Conservation (phyloP, 2,329 filamentous ascomycete species). For the Emericellopsis atlantica region DNA sequence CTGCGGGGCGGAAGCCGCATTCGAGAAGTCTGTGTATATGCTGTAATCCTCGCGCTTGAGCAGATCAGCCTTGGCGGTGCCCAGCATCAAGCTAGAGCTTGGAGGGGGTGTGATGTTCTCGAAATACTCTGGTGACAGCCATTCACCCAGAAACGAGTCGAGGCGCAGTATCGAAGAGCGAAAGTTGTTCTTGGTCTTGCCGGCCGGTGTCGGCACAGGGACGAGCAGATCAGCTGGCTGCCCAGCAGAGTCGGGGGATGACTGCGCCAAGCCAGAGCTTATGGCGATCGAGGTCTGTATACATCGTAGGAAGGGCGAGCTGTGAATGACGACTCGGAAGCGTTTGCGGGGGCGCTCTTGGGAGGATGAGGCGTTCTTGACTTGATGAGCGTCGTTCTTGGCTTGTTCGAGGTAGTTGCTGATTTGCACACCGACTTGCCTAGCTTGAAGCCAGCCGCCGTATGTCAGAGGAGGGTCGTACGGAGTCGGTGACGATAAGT, state of each 20-base stretch:
- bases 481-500: constrained; percentile 80
- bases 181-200: constrained; percentile 16
- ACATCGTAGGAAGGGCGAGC: constrained; percentile 87
- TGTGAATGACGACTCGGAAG: constrained; percentile 77
- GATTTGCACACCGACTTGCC: constrained; percentile 71
- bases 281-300: constrained; percentile 86
- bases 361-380: neutral
- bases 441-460: constrained; percentile 81
- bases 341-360: constrained; percentile 33
- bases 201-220: constrained; percentile 14
- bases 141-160: constrained; percentile 90
- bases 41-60: constrained; percentile 61
- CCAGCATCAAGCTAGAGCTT: constrained; percentile 74
- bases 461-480: constrained; percentile 95
- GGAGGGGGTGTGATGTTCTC: constrained; percentile 86
- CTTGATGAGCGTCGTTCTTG: constrained; percentile 26
- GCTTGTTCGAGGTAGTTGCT: constrained; percentile 53
- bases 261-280: constrained; percentile 67
- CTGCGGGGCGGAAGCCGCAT: constrained; percentile 7
- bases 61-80: constrained; percentile 76
- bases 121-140: constrained; percentile 88
- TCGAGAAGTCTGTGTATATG: constrained; percentile 20
- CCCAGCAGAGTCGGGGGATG: constrained; percentile 17
- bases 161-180: constrained; percentile 59
- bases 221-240: constrained; percentile 20